Percentiles rank a stretch among this genome's conserved stretches.
Evolutionary conservation across 2,329 filamentous ascomycete genomes (phyloP).

Genomic region (Fusarium sp.): DNA sequence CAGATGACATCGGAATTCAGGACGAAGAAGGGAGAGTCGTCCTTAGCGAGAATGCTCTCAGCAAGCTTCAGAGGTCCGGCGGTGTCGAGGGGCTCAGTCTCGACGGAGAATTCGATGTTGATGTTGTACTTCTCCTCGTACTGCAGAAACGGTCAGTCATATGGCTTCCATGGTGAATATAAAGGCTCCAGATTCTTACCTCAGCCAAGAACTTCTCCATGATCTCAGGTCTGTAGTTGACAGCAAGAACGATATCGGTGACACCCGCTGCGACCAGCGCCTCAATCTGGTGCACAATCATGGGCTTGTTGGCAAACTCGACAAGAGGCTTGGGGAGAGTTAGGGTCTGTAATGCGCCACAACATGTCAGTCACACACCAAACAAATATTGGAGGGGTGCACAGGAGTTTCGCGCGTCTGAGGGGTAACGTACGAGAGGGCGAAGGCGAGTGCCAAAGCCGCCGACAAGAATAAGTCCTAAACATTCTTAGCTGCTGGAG

Average conservation of each 20-base stretch:
- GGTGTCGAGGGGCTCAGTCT: constrained; percentile 93
- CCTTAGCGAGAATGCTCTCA: constrained; percentile 89
- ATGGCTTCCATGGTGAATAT: not conserved
- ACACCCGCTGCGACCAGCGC: constrained; percentile 92
- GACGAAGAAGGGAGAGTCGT: constrained; percentile 95
- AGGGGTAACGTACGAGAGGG: constrained; percentile 76
- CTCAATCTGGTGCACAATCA: constrained; percentile 99
- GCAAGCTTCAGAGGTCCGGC: constrained; percentile 95
- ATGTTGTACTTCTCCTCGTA: constrained; percentile 93
- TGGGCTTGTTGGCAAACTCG: constrained; percentile 98
- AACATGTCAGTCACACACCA: constrained; percentile 33
- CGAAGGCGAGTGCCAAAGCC: constrained; percentile 98
- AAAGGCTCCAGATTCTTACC: constrained; percentile 56
- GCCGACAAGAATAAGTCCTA: constrained; percentile 98
- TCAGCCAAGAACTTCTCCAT: constrained; percentile 95
- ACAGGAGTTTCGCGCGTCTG: constrained; percentile 18
- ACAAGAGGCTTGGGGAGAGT: constrained; percentile 97
- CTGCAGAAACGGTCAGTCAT: constrained; percentile 51
- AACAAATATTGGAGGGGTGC: constrained; percentile 3
- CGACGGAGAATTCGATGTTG: constrained; percentile 96
- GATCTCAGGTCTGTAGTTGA: constrained; percentile 98
- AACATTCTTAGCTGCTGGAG: constrained; percentile 28
- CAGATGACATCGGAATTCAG: constrained; percentile 98
- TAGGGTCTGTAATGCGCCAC: constrained; percentile 71
- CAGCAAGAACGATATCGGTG: constrained; percentile 95